Conservation (phyloP, 2,329 filamentous ascomycete species). For the Mycosphaerelloides madeirae region DNA sequence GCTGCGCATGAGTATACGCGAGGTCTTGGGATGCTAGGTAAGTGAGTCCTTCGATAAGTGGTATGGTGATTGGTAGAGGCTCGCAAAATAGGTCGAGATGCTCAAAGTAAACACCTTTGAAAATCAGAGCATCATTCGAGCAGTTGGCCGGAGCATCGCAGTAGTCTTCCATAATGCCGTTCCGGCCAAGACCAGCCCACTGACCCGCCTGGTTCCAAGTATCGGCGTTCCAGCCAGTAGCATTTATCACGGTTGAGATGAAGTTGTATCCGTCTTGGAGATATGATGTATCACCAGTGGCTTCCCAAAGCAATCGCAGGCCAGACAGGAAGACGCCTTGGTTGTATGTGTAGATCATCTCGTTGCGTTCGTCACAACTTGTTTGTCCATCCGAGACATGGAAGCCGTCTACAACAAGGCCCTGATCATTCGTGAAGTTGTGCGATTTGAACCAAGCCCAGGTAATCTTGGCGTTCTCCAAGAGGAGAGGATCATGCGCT, state of each 20-base stretch:
- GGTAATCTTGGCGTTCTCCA: constrained; percentile 68
- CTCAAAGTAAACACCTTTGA: constrained; percentile 95
- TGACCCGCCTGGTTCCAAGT: constrained; percentile 11
- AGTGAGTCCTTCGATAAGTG: constrained; percentile 45
- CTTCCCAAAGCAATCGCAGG: constrained; percentile 73
- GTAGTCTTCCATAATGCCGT: constrained; percentile 75
- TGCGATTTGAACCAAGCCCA: constrained; percentile 76
- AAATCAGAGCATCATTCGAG: constrained; percentile 79
- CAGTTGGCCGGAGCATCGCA: constrained; percentile 75
- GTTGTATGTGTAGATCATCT: constrained; percentile 95
- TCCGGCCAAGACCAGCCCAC: constrained; percentile 74
- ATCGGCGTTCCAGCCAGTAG: constrained; percentile 64
- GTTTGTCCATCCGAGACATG: constrained; percentile 64
- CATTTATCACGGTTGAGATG: constrained; percentile 66
- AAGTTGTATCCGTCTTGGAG: constrained; percentile 74
- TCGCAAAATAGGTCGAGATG: constrained; percentile 78
- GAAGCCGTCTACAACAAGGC: constrained; percentile 77
- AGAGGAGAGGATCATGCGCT: constrained; percentile 47
- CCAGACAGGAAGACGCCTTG: constrained; percentile 87
- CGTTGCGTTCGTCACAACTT: constrained; percentile 67
- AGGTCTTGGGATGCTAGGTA: constrained; percentile 32
- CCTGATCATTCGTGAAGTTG: constrained; percentile 73
- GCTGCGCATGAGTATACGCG: constrained; percentile 48
- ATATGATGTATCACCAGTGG: constrained; percentile 66
- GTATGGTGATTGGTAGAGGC: constrained; percentile 48